Evolutionary conservation across 2,329 filamentous ascomycete genomes (phyloP).

Genomic region (Fusarium burgessii): DNA sequence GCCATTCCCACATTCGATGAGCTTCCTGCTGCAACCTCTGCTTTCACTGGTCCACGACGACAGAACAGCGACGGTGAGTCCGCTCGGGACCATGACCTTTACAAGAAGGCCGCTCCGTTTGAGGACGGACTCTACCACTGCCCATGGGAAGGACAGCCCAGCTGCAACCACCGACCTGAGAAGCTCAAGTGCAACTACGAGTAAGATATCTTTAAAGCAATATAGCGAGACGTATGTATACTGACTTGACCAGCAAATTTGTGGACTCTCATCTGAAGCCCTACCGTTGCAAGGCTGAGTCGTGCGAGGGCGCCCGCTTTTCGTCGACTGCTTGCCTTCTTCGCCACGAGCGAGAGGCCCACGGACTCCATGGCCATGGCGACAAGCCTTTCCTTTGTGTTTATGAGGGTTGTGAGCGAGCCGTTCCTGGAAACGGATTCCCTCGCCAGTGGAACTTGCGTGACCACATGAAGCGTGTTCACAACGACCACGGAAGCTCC

Average conservation of each 20-base stretch:
- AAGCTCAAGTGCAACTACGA: slow-evolving; percentile 99
- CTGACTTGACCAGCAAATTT: slow-evolving; percentile 78
- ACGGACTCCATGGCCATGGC: slow-evolving; percentile 94
- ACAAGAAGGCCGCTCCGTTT: slow-evolving; percentile 73
- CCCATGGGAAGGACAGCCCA: slow-evolving; percentile 78
- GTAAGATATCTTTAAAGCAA: slow-evolving; percentile 66
- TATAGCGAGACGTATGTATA: slow-evolving; percentile 1
- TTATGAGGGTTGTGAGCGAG: slow-evolving; percentile 88
- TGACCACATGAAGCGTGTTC: slow-evolving; percentile 97
- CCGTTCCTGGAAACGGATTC: slow-evolving; percentile 86
- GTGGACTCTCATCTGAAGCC: slow-evolving; percentile 97
- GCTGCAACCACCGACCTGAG: slow-evolving; percentile 90
- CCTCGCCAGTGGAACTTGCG: slow-evolving; percentile 95
- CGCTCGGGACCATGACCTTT: slow-evolving; percentile 75
- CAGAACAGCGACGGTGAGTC: slow-evolving; percentile 66
- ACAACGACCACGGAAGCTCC: slow-evolving; percentile 70
- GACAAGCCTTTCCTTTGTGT: slow-evolving; percentile 92
- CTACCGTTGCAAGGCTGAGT: slow-evolving; percentile 89
- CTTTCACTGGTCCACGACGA: slow-evolving; percentile 59
- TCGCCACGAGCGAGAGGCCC: slow-evolving; percentile 93
- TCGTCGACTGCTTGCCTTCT: slow-evolving; percentile 95
- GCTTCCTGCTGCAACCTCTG: slow-evolving; percentile 46
- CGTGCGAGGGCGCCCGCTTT: slow-evolving; percentile 88
- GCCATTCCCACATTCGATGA: slow-evolving; percentile 48
- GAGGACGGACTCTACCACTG: slow-evolving; percentile 92